Base-by-base conservation (phyloP, 768 basidiomycete genomes). In the Lenzites betulinus region DNA sequence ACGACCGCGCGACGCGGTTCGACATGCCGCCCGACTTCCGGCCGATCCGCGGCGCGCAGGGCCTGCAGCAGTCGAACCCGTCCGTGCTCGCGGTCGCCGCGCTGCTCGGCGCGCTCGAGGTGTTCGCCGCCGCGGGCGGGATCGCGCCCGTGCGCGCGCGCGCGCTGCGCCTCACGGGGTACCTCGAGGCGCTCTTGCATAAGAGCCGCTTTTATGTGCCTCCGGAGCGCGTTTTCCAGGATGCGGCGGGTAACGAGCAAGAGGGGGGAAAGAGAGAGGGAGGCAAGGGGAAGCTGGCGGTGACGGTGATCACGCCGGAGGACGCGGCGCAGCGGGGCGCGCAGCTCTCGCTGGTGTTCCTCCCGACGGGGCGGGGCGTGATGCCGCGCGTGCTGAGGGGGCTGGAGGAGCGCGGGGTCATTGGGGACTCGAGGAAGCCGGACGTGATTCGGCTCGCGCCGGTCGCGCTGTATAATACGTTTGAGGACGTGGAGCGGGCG, bases 41-140 rank as follows among this genome's bases (percentile, higher is more conserved):
- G 49, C 89, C 95, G 9, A 90, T 92, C 63, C 81, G 80, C 20
- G 97, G 97, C 55, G 97, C 97, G 0, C 90, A 93, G 73, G 95
- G 95, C 42, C 98, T 91, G 76, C 95, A 97, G 71, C 90, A 96
- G 73, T 98, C 95, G 39, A 98, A 98, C 76, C 95, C 97, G 9
- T 89, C 87, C 57, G 86, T 92, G 36, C 78, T 98, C 61, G 82
- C 86, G 35, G 81, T 89, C 4, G 90, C 88, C 50, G 83, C 94
- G 6, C 81, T 98, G 18, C 80, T 94, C 15, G 93, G 95, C 2
- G 87, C 93, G 44, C 80, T 98, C 36, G 83, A 90, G 67, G 76
- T 91, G 15, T 92, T 97, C 77, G 82, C 88, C 62, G 81, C 84
- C 64, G 91, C 81, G 8, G 92, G 92, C 35, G 90, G 92, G 79